A percentile compares a stretch with the other conserved stretches of the same genome.
Conservation (phyloP, 306 rosid genomes). For the Cicer yamashitae region DNA sequence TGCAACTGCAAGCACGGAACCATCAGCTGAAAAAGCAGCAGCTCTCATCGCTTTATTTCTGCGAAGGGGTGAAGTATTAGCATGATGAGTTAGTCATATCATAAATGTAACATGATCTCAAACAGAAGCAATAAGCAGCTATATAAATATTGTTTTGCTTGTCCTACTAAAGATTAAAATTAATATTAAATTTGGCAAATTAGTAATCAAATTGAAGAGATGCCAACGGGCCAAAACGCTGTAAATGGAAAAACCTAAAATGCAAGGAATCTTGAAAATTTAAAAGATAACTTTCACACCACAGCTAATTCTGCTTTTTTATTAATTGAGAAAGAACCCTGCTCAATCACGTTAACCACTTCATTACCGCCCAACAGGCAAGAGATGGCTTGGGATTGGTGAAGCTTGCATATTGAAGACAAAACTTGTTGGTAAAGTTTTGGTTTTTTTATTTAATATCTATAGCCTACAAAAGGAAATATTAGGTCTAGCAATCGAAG, state of each 20-base stretch:
- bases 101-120: constrained; percentile 34
- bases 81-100: constrained; percentile 38
- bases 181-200: constrained; percentile 8
- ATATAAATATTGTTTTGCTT: constrained; percentile 14
- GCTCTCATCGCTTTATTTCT: constrained; percentile 92
- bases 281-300: constrained; percentile 6
- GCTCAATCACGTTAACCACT: constrained; percentile 10
- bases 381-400: constrained; percentile 5
- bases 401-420: constrained; percentile 15
- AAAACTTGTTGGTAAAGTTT: constrained; percentile 5
- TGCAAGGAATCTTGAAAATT: constrained; percentile 6
- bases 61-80: constrained; percentile 43
- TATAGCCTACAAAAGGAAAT: constrained; percentile 24
- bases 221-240: neutral
- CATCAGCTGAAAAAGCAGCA: constrained; percentile 88
- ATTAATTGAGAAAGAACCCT: neutral
- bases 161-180: neutral
- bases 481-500: constrained; percentile 23
- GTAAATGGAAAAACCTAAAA: constrained; percentile 3
- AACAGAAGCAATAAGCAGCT: constrained; percentile 35
- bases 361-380: neutral
- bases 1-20: constrained; percentile 92
- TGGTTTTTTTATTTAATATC: constrained; percentile 23
- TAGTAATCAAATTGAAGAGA: neutral
- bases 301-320: neutral